Evolutionary conservation across 2,329 filamentous ascomycete species (phyloP).

Genomic region (Juglanconis oblonga): DNA sequence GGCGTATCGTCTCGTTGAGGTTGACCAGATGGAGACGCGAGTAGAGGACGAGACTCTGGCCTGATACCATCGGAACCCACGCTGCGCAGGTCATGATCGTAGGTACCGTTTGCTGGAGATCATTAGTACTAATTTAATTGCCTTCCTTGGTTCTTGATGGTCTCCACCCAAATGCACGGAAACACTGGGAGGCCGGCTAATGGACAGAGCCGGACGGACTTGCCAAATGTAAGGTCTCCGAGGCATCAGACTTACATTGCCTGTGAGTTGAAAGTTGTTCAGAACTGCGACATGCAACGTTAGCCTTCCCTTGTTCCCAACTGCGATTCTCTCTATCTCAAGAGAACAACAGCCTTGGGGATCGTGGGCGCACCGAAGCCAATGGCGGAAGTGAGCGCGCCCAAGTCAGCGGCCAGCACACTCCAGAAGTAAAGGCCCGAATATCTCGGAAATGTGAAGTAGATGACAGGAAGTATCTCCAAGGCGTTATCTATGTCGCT

Average conservation of each 20-base stretch:
- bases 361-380: constrained; percentile 33
- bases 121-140: not conserved
- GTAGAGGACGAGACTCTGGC: constrained; percentile 60
- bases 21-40: constrained; percentile 60
- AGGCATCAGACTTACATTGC: constrained; percentile 7
- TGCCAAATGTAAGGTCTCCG: not conserved
- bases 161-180: too few relatives aligned
- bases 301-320: constrained; percentile 19
- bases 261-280: constrained; percentile 30
- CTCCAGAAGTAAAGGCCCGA: constrained; percentile 38
- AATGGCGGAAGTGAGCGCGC: constrained; percentile 35
- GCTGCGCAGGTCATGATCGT: constrained; percentile 43
- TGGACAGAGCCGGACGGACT: not conserved
- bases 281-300: constrained; percentile 37
- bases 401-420: constrained; percentile 32
- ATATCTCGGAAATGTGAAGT: constrained; percentile 13
- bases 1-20: constrained; percentile 45
- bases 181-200: too few relatives aligned
- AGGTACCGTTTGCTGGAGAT: constrained; percentile 24
- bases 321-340: not conserved
- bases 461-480: constrained; percentile 7
- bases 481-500: not conserved
- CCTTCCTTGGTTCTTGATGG: too few relatives aligned
- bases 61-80: constrained; percentile 59
- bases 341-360: constrained; percentile 25